phyloP scores from a whole-genome alignment of 116 monocot genomes.

The Trichopus zeylanicus region DNA sequence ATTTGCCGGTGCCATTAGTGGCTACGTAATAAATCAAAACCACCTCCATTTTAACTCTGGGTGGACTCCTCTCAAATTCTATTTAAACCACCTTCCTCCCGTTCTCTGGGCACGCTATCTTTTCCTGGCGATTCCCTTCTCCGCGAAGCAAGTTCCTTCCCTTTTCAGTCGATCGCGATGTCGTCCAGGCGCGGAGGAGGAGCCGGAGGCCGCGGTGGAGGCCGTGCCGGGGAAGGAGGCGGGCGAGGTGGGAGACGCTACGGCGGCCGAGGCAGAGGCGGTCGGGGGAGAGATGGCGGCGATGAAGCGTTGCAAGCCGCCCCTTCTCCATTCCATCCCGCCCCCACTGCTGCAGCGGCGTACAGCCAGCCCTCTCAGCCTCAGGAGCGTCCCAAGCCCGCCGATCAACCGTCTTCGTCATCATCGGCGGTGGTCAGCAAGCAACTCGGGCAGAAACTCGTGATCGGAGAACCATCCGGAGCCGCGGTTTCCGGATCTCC shows the following conservation, averaged over 20 bases:
- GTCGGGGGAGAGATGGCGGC: too few relatives aligned
- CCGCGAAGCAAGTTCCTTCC: background rate
- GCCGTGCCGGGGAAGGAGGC: background rate
- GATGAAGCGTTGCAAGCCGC: too few relatives aligned
- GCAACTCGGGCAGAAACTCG: background rate
- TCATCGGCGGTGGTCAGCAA: background rate
- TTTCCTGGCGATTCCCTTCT: too few relatives aligned
- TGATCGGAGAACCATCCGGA: background rate
- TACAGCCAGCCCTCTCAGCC: background rate
- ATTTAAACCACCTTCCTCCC: too few relatives aligned
- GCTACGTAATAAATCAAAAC: too few relatives aligned
- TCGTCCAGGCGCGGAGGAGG: background rate
- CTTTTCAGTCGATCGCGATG: background rate
- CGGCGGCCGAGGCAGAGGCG: background rate
- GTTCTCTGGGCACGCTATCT: too few relatives aligned
- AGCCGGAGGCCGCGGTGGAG: background rate
- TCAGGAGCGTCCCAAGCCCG: background rate
- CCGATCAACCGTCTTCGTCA: background rate
- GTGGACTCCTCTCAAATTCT: too few relatives aligned
- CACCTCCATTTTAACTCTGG: too few relatives aligned
- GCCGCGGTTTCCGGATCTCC: background rate
- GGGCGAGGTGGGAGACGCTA: background rate
- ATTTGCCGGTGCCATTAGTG: too few relatives aligned
- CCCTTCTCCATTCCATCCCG: background rate
- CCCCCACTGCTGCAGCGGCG: background rate